These are phyloP conservation scores for Fagopyrum esculentum DNA, from an alignment of 148 eudicot species.

Conservation along the genomic window DNA sequence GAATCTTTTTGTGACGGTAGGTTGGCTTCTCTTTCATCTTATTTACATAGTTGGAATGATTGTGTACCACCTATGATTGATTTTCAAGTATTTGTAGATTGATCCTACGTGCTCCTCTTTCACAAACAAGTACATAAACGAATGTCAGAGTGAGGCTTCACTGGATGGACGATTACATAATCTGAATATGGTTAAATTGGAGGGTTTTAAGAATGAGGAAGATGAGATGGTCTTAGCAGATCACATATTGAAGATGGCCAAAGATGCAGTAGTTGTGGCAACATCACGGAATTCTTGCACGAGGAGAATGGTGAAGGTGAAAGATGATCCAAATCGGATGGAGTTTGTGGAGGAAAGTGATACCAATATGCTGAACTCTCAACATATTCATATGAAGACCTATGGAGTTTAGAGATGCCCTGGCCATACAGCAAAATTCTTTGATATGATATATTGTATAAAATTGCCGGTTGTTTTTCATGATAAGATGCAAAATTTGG, in stretches of 20 bases:
- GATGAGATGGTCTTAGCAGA: slow-evolving; percentile 3
- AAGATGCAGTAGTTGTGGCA: not conserved
- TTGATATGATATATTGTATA: no score
- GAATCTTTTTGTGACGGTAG: slow-evolving; percentile 3
- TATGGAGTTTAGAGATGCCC: not conserved
- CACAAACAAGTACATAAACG: not conserved
- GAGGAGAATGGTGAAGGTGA: not conserved
- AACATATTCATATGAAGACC: not conserved
- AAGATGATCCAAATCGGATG: not conserved
- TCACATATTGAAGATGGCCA: not conserved
- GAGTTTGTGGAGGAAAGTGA: slow-evolving; percentile 4
- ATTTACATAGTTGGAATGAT: no score
- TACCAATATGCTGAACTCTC: not conserved
- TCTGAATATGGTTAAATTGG: slow-evolving; percentile 2
- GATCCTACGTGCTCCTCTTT: not conserved
- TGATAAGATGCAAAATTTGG: no score
- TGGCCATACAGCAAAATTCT: no score
- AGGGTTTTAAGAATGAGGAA: not conserved
- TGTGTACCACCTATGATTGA: no score
- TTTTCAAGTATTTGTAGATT: not conserved
- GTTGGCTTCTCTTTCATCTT: not conserved
- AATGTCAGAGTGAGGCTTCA: not conserved
- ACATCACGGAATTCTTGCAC: not conserved
- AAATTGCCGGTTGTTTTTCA: no score
- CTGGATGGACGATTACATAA: not conserved